Evolutionary conservation across 495 filamentous ascomycete genomes (phyloP).

Genomic region (Penicillium antarcticum): DNA sequence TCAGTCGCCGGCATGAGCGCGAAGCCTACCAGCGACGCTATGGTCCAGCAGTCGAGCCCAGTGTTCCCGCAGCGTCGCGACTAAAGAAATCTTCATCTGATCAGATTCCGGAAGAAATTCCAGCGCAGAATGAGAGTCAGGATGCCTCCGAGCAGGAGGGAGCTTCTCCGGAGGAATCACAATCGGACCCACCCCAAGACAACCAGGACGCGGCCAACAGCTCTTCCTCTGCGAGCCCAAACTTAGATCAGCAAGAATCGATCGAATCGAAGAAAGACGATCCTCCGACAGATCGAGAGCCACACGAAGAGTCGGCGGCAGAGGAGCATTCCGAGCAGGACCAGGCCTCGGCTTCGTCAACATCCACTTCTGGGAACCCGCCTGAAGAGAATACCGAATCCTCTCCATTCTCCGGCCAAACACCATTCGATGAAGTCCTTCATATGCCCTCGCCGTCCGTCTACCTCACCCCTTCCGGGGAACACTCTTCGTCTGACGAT

Average conservation of each 20-base stretch:
- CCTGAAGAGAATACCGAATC: conserved; percentile 30
- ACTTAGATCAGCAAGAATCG: conserved; percentile 8
- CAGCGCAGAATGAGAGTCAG: conserved; percentile 17
- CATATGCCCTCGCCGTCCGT: conserved; percentile 52
- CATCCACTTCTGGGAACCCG: conserved; percentile 20
- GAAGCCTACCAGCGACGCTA: conserved; percentile 49
- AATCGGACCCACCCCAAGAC: conserved; percentile 1
- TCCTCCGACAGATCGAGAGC: conserved; percentile 16
- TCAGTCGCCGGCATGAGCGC: conserved; percentile 36
- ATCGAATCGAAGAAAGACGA: conserved; percentile 15
- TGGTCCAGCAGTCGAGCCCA: conserved; percentile 47
- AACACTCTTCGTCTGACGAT: conserved; percentile 31
- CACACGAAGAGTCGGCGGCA: conserved; percentile 15
- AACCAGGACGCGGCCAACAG: neutral
- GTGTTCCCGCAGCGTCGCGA: conserved; percentile 34
- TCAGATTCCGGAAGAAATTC: conserved; percentile 16
- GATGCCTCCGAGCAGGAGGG: conserved; percentile 9
- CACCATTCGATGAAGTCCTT: conserved; percentile 64
- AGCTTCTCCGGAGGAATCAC: conserved; percentile 10
- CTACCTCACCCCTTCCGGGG: conserved; percentile 27
- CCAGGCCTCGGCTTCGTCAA: conserved; percentile 12
- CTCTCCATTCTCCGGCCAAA: conserved; percentile 25
- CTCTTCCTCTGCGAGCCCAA: neutral
- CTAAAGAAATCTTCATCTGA: conserved; percentile 21
- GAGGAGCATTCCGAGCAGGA: conserved; percentile 15